Percentiles rank a stretch among this genome's conserved stretches.
phyloP scores from a whole-genome alignment of 192 early-diverging fungal genomes.

The Backusella sp. region DNA sequence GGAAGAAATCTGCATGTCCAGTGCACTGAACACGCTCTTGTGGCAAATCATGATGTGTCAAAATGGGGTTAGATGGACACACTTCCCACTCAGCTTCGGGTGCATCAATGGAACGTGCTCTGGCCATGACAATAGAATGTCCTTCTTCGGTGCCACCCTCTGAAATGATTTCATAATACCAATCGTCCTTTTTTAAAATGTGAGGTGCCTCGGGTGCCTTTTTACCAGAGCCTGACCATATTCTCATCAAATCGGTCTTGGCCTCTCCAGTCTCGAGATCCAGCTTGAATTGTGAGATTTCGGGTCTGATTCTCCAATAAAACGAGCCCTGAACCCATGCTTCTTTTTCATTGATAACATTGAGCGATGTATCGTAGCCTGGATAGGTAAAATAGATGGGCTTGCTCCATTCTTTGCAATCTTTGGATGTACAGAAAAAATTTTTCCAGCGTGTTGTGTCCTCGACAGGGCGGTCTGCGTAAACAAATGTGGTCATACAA shows the following conservation, averaged over 20 bases:
- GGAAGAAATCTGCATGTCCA: background rate
- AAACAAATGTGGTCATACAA: constrained; percentile 2
- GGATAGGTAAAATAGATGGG: background rate
- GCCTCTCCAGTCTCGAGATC: background rate
- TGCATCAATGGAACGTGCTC: background rate
- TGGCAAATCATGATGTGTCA: background rate
- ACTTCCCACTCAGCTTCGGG: background rate
- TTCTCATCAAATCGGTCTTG: background rate
- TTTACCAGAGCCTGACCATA: constrained; percentile 1
- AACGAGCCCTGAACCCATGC: background rate
- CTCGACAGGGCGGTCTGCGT: background rate
- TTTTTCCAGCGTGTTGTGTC: background rate
- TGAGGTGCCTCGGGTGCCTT: background rate
- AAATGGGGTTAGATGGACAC: background rate
- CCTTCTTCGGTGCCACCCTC: background rate
- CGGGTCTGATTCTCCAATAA: background rate
- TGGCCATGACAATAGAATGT: background rate
- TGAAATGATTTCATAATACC: background rate
- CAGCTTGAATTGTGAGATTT: background rate
- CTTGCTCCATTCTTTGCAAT: constrained; percentile 1
- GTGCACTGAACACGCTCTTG: background rate
- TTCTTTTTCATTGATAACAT: background rate
- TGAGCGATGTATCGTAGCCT: background rate
- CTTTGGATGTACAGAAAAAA: background rate
- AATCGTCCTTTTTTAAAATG: background rate